Evolutionary conservation across 345 rosid species (phyloP).

Genomic region (Firmiana major): DNA sequence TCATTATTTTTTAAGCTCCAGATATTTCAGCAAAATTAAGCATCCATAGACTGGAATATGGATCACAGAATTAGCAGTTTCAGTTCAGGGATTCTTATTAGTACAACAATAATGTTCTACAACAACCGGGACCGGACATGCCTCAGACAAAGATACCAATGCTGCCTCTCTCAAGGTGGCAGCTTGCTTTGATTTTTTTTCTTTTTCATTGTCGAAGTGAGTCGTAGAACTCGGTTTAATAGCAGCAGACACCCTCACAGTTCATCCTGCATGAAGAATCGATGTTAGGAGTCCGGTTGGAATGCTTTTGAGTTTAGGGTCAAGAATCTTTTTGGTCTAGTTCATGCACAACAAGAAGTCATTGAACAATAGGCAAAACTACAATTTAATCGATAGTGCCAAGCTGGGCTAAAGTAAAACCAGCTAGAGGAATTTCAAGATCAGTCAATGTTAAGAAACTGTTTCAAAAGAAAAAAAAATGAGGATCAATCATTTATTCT

Average conservation of each 20-base stretch:
- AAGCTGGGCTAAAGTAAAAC: not conserved
- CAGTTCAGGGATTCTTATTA: not conserved
- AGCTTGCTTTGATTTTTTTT: not conserved
- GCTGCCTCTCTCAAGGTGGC: not conserved
- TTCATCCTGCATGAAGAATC: constrained; percentile 39
- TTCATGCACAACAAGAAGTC: not conserved
- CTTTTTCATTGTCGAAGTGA: not conserved
- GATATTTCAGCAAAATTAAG: not conserved
- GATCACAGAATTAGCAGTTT: not conserved
- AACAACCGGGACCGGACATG: not conserved
- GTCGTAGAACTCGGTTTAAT: not conserved
- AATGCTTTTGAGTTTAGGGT: not conserved
- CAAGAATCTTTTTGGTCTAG: not conserved
- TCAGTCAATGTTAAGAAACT: too few relatives aligned
- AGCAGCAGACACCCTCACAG: constrained; percentile 25
- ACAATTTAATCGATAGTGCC: too few relatives aligned
- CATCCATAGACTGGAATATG: not conserved
- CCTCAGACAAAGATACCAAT: not conserved
- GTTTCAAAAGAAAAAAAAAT: too few relatives aligned
- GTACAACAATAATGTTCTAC: not conserved
- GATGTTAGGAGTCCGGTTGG: not conserved
- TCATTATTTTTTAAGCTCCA: not conserved
- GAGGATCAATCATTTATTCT: too few relatives aligned
- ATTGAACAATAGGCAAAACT: not conserved
- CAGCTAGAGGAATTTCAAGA: not conserved